Evolutionary conservation across 1,284 basidiomycete genomes (phyloP), one percentile per base, ranked within the genome.

Genomic region (Sphaerobolus stellatus): DNA sequence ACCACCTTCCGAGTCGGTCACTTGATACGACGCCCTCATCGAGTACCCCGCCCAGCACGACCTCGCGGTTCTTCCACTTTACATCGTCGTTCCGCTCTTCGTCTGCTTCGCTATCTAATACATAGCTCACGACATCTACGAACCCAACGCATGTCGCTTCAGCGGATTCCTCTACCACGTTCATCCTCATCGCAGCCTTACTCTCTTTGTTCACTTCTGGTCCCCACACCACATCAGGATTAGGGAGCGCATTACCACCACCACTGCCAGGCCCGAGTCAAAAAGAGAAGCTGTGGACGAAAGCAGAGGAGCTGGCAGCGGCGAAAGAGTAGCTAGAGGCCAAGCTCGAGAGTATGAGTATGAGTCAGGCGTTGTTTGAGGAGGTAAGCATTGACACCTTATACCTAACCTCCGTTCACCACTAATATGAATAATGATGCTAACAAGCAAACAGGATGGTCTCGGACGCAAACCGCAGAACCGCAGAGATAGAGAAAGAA

Each of bases 391-490:
- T 43, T 43, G n/a, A n/a, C n/a, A n/a, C n/a, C n/a, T n/a, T n/a
- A n/a, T n/a, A n/a, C n/a, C n/a, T n/a, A n/a, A n/a, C n/a, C n/a
- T n/a, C n/a, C n/a, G n/a, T n/a, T n/a, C n/a, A n/a, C n/a, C n/a
- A n/a, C n/a, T n/a, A 29, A 48, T 40, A 6, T 4, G 41, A 49
- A 25, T 30, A 36, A 14, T 43, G 22, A 14, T 16, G 16, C 34
- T 56, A 11, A n/a, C 58, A 89, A 88, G 92, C 92, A 4, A 94
- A 95, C 70, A 92, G 90, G 65, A 95, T 95, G 92, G 92, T 95
- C 1, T 82, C 89, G 13, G 80, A 81, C 1, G 93, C 94, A 64
- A 81, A 92, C 18, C 84, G 83, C 64, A 83, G 78, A 61, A 78
- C 82, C 25, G 87, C 87, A 1, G 90, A 92, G 64, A 78, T 84